Evolutionary conservation across 2,329 filamentous ascomycete genomes (phyloP), one percentile per base, ranked within the genome.

Genomic region (Trichoderma koningii): DNA sequence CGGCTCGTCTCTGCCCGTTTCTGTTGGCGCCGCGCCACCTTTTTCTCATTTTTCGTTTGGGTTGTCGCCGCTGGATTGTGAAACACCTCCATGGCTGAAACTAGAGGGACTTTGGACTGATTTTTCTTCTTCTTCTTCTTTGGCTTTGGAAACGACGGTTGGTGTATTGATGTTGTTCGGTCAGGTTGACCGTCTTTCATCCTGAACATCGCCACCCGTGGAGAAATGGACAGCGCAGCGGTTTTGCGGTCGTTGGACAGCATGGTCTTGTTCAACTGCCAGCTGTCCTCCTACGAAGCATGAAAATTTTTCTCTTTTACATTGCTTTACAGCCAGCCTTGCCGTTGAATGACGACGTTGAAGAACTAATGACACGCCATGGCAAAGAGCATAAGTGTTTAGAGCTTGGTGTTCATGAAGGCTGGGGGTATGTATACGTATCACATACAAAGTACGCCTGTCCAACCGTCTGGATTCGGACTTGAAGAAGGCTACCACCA

Each of bases 1-100:
- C 65, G 65, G 65, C 65, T 66, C 65, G 65, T 66, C 61, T 66
- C 61, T 66, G 63, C 65, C 65, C 65, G 65, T 55, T 38, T 38
- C 34, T 64, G 65, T 42, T 64, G 65, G 56, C 56, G 56, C 56
- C 62, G 61, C 65, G 55, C 65, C 61, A 51, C 48, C 42, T 60
- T 64, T 42, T 23, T n/a, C n/a, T n/a, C n/a, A n/a, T n/a, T 3
- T 23, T 55, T 30, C 26, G 17, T 42, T 55, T 30, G 15, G 17
- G 26, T 19, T 17, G 50, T 57, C 48, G 47, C 64, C 61, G 55
- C 28, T 45, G 51, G 23, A 28, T 55, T 52, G 65, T 61, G 63
- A 65, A 65, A 65, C 63, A 45, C 21, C 30, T 30, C 3, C 19
- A 34, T 56, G 52, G 50, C 44, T 55, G 64, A 66, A 66, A 66